A percentile compares a stretch with the other conserved stretches of the same genome.
Conservation (phyloP, 768 basidiomycete genomes). For the Coprinopsis sp. region DNA sequence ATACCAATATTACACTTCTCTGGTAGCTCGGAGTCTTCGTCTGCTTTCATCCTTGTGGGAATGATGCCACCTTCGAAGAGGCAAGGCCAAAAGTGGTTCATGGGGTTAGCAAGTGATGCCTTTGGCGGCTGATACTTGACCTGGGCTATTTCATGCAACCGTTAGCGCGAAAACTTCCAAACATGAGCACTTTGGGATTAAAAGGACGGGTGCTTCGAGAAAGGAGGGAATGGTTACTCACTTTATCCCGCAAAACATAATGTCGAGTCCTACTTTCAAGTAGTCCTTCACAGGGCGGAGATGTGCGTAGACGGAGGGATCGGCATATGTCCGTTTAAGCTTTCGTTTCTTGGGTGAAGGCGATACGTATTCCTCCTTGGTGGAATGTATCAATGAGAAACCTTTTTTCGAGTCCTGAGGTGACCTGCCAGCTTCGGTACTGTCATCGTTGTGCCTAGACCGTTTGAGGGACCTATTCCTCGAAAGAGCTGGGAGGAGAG, state of each 20-base stretch:
- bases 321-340: slow-evolving; percentile 1
- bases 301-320: slow-evolving; percentile 1
- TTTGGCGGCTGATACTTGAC: slow-evolving; percentile 56
- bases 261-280: slow-evolving; percentile 1
- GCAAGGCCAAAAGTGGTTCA: slow-evolving; percentile 81
- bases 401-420: too few species aligned
- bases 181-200: too few species aligned
- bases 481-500: too few species aligned
- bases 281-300: slow-evolving; percentile 1
- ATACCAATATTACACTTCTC: slow-evolving; percentile 58
- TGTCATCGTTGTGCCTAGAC: too few species aligned
- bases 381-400: too few species aligned
- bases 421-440: too few species aligned
- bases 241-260: slow-evolving; percentile 87
- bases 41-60: slow-evolving; percentile 41
- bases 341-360: too few species aligned
- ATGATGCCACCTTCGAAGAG: slow-evolving; percentile 70
- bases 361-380: too few species aligned
- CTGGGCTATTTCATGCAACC: slow-evolving; percentile 43
- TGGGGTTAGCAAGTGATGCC: slow-evolving; percentile 83
- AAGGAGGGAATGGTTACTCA: slow-evolving; percentile 24
- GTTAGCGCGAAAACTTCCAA: too few species aligned
- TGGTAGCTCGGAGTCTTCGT: slow-evolving; percentile 60
- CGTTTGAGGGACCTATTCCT: too few species aligned
- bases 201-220: too few species aligned